Percentiles rank a stretch among this genome's conserved stretches.
phyloP scores from a whole-genome alignment of 805 yeast genomes.

The Zygotorulaspora chibaensis region DNA sequence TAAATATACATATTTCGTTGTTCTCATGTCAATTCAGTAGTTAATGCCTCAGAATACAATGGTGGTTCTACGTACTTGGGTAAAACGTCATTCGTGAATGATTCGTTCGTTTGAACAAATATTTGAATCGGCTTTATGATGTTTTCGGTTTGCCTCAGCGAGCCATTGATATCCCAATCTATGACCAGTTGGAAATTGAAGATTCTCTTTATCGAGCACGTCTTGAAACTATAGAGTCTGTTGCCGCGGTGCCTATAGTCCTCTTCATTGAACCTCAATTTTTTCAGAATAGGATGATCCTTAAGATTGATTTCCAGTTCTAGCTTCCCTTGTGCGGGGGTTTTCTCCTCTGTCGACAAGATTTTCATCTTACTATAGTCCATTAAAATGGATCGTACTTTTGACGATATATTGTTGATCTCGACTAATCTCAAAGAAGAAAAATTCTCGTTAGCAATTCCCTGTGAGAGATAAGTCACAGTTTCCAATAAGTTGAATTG shows the following conservation, averaged over 20 bases:
- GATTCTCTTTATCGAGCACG: constrained; percentile 28
- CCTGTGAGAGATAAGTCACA: constrained; percentile 29
- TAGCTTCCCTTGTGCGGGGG: constrained; percentile 8
- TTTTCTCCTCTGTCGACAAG: neutral
- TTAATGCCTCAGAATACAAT: constrained; percentile 17
- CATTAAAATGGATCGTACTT: constrained; percentile 4
- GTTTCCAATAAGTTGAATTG: constrained; percentile 30
- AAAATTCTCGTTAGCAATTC: constrained; percentile 29
- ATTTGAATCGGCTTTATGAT: constrained; percentile 24
- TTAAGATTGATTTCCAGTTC: constrained; percentile 24
- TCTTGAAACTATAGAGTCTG: constrained; percentile 29
- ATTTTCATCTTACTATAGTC: constrained; percentile 6
- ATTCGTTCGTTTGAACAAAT: constrained; percentile 17
- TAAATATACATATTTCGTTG: neutral
- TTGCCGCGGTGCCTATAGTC: constrained; percentile 34
- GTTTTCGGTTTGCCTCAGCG: constrained; percentile 23
- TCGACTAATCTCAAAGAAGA: constrained; percentile 28
- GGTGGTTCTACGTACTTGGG: constrained; percentile 32
- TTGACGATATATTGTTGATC: constrained; percentile 8
- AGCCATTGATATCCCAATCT: constrained; percentile 26
- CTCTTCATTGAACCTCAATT: constrained; percentile 30
- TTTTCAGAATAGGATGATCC: constrained; percentile 22
- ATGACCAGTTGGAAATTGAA: constrained; percentile 29
- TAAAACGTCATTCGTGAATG: constrained; percentile 13
- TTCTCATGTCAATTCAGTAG: neutral